Base-by-base conservation (phyloP, 805 yeast genomes). In the Lipomyces lipofer region DNA sequence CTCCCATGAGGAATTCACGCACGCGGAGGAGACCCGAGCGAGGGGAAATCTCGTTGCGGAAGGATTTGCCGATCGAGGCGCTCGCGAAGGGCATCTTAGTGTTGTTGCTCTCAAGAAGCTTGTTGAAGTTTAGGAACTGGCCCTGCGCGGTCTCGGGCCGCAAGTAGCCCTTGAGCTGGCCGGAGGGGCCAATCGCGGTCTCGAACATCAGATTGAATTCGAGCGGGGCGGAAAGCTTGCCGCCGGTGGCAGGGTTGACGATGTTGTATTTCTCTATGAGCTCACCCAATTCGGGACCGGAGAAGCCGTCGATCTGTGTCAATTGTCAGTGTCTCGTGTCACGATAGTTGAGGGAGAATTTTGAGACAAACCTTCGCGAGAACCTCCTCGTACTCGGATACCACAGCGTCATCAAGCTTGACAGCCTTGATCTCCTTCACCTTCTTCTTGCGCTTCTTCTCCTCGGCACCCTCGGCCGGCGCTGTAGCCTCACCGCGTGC, bases 121-220 rank as follows among this genome's bases (percentile, higher is more conserved):
- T 95, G 78, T 83, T 82, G 76, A 94, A 94, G 80, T 94, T 94
- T 70, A 94, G 79, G 73, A 94, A 94, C 77, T 94, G 99, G 69
- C 99, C 99, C 79, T 94, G 99, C 24, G 99, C 99, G 61, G 99
- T 94, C 78, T 94, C 99, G 58, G 99, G 99, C 75, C 99, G 85
- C 69, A 94, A 75, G 75, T 81, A 94, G 64, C 99, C 99, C 78
- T 88, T 91, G 71, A 91, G 76, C 71, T 85, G 89, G 68, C 99
- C 99, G 50, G 97, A 88, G 58, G 99, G 99, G 51, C 99, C 99
- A 71, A 94, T 95, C 54, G 96, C 96, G 56, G 99, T 94, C 75
- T 92, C 98, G 71, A 94, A 94, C 99, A 94, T 94, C 72, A 94
- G 82, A 78, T 94, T 94, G 83, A 94, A 94, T 73, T 91, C 97